Evolutionary conservation across 139 green algal genomes (phyloP).

Genomic region (Chlorella sp.): DNA sequence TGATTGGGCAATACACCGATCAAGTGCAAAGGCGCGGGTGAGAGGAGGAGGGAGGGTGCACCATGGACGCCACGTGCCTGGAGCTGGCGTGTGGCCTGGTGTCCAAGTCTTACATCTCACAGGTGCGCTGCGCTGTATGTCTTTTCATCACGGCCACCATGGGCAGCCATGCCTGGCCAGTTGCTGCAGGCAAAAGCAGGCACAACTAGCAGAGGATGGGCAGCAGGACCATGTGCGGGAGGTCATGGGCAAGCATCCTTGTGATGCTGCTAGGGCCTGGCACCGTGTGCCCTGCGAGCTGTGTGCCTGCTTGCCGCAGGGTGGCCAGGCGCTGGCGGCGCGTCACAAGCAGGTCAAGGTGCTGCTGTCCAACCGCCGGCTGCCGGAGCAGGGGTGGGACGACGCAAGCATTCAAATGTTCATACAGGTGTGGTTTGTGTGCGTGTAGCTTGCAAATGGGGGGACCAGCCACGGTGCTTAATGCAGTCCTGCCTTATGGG

Average conservation of each 20-base stretch:
- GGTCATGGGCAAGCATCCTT: neutral
- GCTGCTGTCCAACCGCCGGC: constrained; percentile 61
- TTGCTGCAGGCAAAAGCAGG: neutral
- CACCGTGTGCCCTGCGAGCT: neutral
- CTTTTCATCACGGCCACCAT: neutral
- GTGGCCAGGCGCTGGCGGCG: constrained; percentile 40
- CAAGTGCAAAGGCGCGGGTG: neutral
- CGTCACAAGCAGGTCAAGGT: constrained; percentile 58
- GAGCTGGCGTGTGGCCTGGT: constrained; percentile 51
- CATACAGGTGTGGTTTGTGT: constrained; percentile 23
- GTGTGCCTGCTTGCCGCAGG: constrained; percentile 28
- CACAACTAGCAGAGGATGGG: neutral
- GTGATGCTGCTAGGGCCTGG: neutral
- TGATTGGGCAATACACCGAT: neutral
- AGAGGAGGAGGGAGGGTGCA: neutral
- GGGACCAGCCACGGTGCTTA: neutral
- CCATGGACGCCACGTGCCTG: constrained; percentile 61
- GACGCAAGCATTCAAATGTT: constrained; percentile 82
- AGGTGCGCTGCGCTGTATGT: constrained; percentile 55
- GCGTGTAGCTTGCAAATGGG: neutral
- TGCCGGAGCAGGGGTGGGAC: constrained; percentile 79
- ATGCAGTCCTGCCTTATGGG: neutral
- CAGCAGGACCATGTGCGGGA: neutral
- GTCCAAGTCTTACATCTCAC: constrained; percentile 60
- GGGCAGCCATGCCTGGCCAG: neutral